Conservation (phyloP, 2,329 filamentous ascomycete genomes). For the Xylaria sp. region DNA sequence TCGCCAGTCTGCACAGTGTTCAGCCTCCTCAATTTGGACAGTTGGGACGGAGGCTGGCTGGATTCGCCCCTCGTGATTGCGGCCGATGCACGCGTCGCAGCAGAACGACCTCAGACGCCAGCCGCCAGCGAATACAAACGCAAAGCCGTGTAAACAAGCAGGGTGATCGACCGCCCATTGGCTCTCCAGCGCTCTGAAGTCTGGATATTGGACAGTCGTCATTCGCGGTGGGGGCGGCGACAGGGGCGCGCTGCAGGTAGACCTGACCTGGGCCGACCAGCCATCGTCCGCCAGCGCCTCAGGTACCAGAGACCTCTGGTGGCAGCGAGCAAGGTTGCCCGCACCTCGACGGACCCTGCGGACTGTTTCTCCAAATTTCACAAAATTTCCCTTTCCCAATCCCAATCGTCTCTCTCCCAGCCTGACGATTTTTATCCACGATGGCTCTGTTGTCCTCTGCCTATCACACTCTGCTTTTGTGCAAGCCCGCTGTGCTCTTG, state of each 20-base stretch:
- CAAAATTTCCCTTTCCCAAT: conserved; percentile 36
- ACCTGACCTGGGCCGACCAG: conserved; percentile 9
- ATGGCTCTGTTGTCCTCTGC: conserved; percentile 30
- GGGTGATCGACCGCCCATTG: conserved; percentile 31
- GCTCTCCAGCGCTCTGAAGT: conserved; percentile 27
- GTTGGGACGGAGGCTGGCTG: not conserved
- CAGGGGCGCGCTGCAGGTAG: conserved; percentile 22
- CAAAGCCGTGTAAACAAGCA: conserved; percentile 39
- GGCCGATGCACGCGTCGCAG: conserved; percentile 17
- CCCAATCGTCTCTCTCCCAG: conserved; percentile 32
- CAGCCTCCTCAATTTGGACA: conserved; percentile 33
- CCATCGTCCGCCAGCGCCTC: not conserved
- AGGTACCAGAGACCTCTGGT: conserved; percentile 33
- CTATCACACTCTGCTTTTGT: conserved; percentile 42
- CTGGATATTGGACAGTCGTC: conserved; percentile 38
- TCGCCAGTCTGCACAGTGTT: conserved; percentile 19
- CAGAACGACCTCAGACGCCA: conserved; percentile 25
- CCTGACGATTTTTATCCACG: conserved; percentile 41
- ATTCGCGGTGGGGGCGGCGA: conserved; percentile 25
- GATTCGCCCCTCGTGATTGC: conserved; percentile 16
- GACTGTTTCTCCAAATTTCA: conserved; percentile 38
- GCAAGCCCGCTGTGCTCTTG: conserved; percentile 30
- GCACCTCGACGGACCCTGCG: conserved; percentile 28
- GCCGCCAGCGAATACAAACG: conserved; percentile 30
- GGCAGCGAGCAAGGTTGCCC: conserved; percentile 12